Percentiles rank a stretch among this genome's conserved stretches.
These are phyloP conservation scores for Boletus sensibilis DNA, from an alignment of 768 basidiomycete genomes.

Conservation along the genomic window DNA sequence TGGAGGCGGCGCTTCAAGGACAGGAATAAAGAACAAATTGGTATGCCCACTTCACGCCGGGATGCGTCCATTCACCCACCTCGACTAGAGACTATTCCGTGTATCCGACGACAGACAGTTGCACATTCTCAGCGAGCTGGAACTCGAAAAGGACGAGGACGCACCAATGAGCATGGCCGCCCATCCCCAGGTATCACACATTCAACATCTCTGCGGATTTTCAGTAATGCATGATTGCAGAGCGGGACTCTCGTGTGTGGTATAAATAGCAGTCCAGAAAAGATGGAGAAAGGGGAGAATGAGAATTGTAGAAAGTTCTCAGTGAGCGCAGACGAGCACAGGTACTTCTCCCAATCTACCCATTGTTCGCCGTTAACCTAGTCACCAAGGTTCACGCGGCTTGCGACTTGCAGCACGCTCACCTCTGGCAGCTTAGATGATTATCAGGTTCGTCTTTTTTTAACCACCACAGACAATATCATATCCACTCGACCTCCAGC, in stretches of 20 bases:
- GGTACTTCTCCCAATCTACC: slow-evolving; percentile 41
- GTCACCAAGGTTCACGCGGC: slow-evolving; percentile 21
- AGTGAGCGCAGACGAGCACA: slow-evolving; percentile 46
- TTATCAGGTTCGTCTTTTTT: slow-evolving; percentile 69
- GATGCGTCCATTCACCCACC: slow-evolving; percentile 7
- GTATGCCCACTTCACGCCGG: slow-evolving; percentile 37
- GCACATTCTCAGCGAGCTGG: slow-evolving; percentile 61
- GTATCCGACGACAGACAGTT: slow-evolving; percentile 54
- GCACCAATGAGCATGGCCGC: slow-evolving; percentile 95
- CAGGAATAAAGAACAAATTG: slow-evolving; percentile 92
- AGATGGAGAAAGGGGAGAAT: slow-evolving; percentile 65
- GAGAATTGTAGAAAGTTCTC: slow-evolving; percentile 80
- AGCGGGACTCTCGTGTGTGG: slow-evolving; percentile 71
- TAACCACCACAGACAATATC: not conserved
- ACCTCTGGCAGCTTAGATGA: slow-evolving; percentile 61
- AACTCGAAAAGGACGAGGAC: slow-evolving; percentile 81
- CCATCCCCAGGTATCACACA: slow-evolving; percentile 49
- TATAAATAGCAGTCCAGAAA: slow-evolving; percentile 73
- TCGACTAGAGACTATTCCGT: slow-evolving; percentile 62
- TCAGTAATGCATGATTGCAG: slow-evolving; percentile 26
- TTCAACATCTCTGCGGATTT: not conserved
- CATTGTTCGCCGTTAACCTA: slow-evolving; percentile 10
- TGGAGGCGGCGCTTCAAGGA: slow-evolving; percentile 82
- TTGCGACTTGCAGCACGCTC: slow-evolving; percentile 60
- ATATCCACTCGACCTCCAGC: slow-evolving; percentile 40